Evolutionary conservation across 805 yeast species (phyloP).

Genomic region (Kazachstania kunashirensis): DNA sequence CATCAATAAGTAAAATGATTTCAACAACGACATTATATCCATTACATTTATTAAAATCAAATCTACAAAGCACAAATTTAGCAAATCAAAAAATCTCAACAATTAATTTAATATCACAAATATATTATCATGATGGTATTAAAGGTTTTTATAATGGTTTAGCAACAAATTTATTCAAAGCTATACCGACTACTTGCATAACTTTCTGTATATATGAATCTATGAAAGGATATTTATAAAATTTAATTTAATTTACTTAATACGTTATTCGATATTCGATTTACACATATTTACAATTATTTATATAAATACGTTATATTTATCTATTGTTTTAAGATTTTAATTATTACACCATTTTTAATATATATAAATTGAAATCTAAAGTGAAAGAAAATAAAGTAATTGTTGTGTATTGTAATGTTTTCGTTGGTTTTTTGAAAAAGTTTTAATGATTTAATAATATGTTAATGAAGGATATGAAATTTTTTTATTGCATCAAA

Average conservation of each 20-base stretch:
- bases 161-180: constrained; percentile 65
- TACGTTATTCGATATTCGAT: too few relatives aligned
- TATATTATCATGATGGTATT: constrained; percentile 45
- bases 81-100: constrained; percentile 17
- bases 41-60: constrained; percentile 66
- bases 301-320: background rate
- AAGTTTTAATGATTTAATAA: too few relatives aligned
- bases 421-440: too few relatives aligned
- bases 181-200: constrained; percentile 86
- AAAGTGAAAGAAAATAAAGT: too few relatives aligned
- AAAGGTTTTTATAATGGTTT: constrained; percentile 78
- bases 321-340: too few relatives aligned
- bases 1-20: constrained; percentile 58
- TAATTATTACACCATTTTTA: too few relatives aligned
- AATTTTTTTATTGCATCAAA: background rate
- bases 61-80: constrained; percentile 50
- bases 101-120: constrained; percentile 28
- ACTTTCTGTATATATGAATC: constrained; percentile 82
- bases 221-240: constrained; percentile 29
- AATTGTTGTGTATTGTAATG: too few relatives aligned
- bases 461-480: background rate
- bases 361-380: too few relatives aligned
- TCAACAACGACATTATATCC: constrained; percentile 72
- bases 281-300: background rate
- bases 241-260: too few relatives aligned